A percentile compares a stretch with the other conserved stretches of the same genome.
These are phyloP conservation scores for Ustilago shanxiensis DNA, from an alignment of 1,284 basidiomycete genomes.

Conservation along the genomic window DNA sequence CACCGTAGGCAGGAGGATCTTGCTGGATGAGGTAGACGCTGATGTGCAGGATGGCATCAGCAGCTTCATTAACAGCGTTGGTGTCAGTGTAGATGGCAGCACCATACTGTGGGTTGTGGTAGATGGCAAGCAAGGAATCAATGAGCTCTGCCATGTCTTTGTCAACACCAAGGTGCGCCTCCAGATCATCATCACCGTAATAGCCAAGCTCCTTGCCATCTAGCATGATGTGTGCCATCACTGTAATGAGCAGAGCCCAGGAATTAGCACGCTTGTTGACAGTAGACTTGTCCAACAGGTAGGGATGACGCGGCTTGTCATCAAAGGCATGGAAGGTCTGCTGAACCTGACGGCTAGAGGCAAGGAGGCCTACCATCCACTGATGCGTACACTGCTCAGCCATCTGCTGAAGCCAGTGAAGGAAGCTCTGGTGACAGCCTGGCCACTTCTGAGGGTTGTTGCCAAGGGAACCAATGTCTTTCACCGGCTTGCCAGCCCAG, in stretches of 20 bases:
- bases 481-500: constrained; percentile 1
- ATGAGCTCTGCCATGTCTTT: too few relatives aligned
- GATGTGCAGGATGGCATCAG: too few relatives aligned
- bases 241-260: background rate
- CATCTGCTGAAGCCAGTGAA: background rate
- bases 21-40: too few relatives aligned
- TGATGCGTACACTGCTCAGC: background rate
- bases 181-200: background rate
- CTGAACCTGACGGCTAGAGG: background rate
- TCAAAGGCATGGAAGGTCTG: constrained; percentile 3
- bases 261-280: constrained; percentile 1
- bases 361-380: background rate
- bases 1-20: too few relatives aligned
- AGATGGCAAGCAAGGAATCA: too few relatives aligned
- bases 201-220: background rate
- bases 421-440: background rate
- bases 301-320: background rate
- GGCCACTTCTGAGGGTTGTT: background rate
- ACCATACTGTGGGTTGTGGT: too few relatives aligned
- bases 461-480: background rate
- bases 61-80: too few relatives aligned
- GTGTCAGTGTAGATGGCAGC: too few relatives aligned
- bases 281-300: background rate
- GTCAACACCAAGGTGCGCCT: background rate
- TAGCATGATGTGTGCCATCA: background rate